Evolutionary conservation across 1,284 basidiomycete genomes (phyloP).

Genomic region (Sporisorium graminicola): DNA sequence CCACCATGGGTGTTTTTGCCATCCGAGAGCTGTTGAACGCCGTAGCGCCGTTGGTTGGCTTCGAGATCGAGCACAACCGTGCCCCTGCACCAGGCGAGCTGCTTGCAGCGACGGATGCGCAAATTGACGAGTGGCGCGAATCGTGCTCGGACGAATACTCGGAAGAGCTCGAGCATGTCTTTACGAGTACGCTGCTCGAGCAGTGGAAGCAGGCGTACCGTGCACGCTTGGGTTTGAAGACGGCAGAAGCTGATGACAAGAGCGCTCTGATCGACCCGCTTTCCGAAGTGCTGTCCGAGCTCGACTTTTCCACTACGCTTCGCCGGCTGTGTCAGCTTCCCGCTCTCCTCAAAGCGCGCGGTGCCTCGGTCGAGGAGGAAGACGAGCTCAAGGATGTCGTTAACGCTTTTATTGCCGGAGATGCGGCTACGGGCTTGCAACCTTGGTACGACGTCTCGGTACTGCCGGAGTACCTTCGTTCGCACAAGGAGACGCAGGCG

Average conservation of each 20-base stretch:
- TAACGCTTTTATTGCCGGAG: constrained; percentile 35
- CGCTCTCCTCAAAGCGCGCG: constrained; percentile 32
- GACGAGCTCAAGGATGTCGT: constrained; percentile 32
- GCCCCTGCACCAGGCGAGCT: constrained; percentile 64
- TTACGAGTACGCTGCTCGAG: constrained; percentile 47
- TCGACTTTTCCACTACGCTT: constrained; percentile 56
- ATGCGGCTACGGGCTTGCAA: constrained; percentile 6
- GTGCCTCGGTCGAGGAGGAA: constrained; percentile 15
- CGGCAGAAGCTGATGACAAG: constrained; percentile 35
- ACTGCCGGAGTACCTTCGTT: constrained; percentile 37
- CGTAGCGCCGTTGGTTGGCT: constrained; percentile 48
- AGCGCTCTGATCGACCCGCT: constrained; percentile 42
- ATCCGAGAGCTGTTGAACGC: constrained; percentile 38
- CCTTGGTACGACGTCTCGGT: constrained; percentile 44
- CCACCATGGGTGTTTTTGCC: constrained; percentile 72
- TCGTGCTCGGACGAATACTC: constrained; percentile 40
- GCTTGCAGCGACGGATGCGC: constrained; percentile 14
- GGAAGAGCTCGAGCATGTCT: constrained; percentile 46
- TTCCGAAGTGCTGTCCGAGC: constrained; percentile 31
- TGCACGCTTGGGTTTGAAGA: constrained; percentile 48
- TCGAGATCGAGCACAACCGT: constrained; percentile 64
- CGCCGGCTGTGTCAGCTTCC: constrained; percentile 51
- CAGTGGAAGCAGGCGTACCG: constrained; percentile 60
- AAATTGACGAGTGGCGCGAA: constrained; percentile 55
- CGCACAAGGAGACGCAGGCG: constrained; percentile 41